phyloP scores from a whole-genome alignment of 2,329 filamentous ascomycete species.

The Talaromyces rugulosus region DNA sequence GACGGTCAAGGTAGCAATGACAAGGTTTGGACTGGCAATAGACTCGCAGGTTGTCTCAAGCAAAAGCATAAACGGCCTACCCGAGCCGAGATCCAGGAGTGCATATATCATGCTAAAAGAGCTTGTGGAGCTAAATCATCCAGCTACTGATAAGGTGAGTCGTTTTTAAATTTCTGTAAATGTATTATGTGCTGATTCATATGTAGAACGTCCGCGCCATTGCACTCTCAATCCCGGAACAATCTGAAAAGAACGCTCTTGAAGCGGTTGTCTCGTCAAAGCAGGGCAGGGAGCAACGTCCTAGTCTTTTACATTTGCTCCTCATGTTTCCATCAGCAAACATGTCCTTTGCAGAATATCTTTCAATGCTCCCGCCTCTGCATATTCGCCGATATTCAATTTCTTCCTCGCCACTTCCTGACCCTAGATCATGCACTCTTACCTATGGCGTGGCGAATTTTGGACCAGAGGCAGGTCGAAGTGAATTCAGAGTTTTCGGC shows the following conservation, averaged over 20 bases:
- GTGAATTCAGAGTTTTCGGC: neutral
- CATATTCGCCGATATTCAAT: neutral
- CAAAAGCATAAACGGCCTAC: neutral
- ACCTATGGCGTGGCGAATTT: neutral
- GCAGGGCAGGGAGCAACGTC: neutral
- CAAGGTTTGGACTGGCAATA: neutral
- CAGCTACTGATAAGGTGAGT: neutral
- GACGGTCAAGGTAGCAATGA: constrained; percentile 56
- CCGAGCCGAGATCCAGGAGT: neutral
- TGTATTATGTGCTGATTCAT: neutral
- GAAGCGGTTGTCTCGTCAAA: neutral
- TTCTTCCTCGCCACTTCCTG: neutral
- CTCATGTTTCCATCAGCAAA: neutral
- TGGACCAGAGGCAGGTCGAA: neutral
- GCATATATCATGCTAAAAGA: neutral
- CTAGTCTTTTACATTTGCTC: neutral
- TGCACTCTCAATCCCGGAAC: neutral
- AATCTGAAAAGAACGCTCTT: neutral
- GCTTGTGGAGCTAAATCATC: neutral
- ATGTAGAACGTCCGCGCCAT: neutral
- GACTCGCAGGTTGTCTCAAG: neutral
- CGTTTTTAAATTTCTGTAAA: neutral
- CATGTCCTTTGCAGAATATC: neutral
- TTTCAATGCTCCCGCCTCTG: neutral
- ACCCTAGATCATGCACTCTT: neutral